phyloP scores from a whole-genome alignment of 345 rosid species.

The Cochlearia excelsa region DNA sequence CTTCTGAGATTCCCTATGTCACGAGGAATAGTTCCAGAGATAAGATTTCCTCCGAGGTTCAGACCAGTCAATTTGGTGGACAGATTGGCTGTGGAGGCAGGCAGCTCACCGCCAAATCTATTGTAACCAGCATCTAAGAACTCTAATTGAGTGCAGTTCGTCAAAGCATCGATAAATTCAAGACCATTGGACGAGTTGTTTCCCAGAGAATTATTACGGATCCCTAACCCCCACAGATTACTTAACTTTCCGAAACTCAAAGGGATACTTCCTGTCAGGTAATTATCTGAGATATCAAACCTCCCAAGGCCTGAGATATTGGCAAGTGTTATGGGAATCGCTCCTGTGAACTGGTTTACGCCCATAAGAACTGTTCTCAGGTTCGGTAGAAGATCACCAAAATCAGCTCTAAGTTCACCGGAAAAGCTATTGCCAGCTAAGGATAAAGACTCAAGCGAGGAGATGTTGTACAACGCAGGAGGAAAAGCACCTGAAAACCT shows the following conservation, averaged over 20 bases:
- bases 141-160: constrained; percentile 28
- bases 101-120: constrained; percentile 28
- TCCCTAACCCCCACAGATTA: constrained; percentile 23
- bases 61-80: constrained; percentile 27
- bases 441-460: constrained; percentile 19
- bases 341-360: constrained; percentile 19
- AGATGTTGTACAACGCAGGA: constrained; percentile 24
- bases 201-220: constrained; percentile 16
- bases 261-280: constrained; percentile 28
- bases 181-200: not conserved
- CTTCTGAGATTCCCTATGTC: constrained; percentile 24
- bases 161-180: constrained; percentile 23
- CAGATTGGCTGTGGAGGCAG: constrained; percentile 30
- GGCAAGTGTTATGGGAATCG: constrained; percentile 21
- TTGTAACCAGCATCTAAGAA: constrained; percentile 25
- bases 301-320: constrained; percentile 30
- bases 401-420: constrained; percentile 22
- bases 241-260: constrained; percentile 20
- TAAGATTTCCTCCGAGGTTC: constrained; percentile 19
- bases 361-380: constrained; percentile 9
- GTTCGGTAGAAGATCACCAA: constrained; percentile 31
- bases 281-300: constrained; percentile 22
- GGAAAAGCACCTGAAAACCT: constrained; percentile 33
- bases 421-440: constrained; percentile 19
- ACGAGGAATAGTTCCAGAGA: constrained; percentile 28